These are phyloP conservation scores for Solanum etuberosum DNA, from an alignment of 257 asterid genomes.

Conservation along the genomic window DNA sequence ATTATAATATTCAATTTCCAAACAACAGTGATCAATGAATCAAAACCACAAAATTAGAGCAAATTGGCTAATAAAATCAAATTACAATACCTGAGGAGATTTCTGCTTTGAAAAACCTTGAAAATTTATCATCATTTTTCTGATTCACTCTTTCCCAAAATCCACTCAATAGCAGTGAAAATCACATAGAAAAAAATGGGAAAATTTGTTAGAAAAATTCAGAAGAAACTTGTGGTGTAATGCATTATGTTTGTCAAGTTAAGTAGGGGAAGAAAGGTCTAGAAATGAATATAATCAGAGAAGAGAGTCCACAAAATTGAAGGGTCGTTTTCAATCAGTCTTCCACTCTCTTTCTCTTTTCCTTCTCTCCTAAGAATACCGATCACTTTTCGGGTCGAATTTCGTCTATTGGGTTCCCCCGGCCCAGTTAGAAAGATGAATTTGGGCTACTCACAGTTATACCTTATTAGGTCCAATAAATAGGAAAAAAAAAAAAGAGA, in stretches of 20 bases:
- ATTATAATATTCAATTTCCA: neutral
- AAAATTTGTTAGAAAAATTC: neutral
- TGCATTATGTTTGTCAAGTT: neutral
- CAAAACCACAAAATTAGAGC: neutral
- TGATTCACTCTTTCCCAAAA: neutral
- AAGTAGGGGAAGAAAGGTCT: neutral
- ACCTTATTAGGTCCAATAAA: neutral
- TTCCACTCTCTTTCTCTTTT: neutral
- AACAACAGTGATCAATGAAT: neutral
- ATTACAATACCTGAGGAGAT: slow-evolving; percentile 36
- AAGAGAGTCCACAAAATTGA: neutral
- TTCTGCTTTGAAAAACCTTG: slow-evolving; percentile 41
- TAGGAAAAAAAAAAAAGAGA: no score
- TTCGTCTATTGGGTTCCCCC: neutral
- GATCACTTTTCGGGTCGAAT: neutral
- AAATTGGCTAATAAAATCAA: neutral
- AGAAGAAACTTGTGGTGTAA: neutral
- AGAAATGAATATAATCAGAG: neutral
- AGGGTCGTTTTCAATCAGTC: neutral
- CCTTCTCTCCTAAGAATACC: slow-evolving; percentile 4
- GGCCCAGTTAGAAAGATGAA: neutral
- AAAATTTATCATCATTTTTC: slow-evolving; percentile 44
- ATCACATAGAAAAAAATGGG: neutral
- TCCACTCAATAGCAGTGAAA: neutral
- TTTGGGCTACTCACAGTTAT: neutral